These are phyloP conservation scores for Chrysoporthe puriensis DNA, from an alignment of 2,329 filamentous ascomycete genomes.

Conservation along the genomic window DNA sequence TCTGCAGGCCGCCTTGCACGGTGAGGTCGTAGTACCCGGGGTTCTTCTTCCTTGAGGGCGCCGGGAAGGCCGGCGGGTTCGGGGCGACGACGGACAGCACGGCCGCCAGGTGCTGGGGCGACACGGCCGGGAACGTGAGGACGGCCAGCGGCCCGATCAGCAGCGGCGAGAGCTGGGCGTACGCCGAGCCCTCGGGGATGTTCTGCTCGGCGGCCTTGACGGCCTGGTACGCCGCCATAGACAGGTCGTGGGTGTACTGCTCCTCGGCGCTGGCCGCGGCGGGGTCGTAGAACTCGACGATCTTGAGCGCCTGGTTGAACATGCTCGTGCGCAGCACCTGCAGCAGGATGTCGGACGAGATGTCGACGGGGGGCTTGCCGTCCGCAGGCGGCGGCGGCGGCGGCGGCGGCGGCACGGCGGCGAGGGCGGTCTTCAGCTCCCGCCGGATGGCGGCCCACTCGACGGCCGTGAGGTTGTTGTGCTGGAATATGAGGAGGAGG, in stretches of 20 bases:
- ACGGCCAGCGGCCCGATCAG: constrained; percentile 81
- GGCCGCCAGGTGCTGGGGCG: constrained; percentile 80
- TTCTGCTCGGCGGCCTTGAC: constrained; percentile 43
- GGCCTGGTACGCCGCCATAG: constrained; percentile 54
- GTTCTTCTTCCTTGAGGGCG: constrained; percentile 74
- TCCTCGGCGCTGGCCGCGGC: constrained; percentile 38
- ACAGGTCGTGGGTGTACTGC: constrained; percentile 57
- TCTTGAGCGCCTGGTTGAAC: constrained; percentile 79
- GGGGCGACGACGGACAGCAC: constrained; percentile 80
- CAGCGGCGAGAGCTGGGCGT: constrained; percentile 70
- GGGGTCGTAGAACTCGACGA: constrained; percentile 81
- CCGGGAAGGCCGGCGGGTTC: constrained; percentile 71
- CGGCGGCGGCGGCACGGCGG: constrained; percentile 43
- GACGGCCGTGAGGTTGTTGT: constrained; percentile 70
- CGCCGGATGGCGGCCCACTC: constrained; percentile 76
- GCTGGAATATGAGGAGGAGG: constrained; percentile 80
- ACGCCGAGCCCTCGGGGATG: constrained; percentile 45
- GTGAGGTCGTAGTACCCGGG: constrained; percentile 80
- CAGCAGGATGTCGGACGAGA: constrained; percentile 70
- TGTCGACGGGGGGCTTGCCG: constrained; percentile 42
- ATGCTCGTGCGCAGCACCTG: constrained; percentile 89
- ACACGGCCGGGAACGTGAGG: constrained; percentile 79
- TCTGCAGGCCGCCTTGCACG: constrained; percentile 82
- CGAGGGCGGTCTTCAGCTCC: constrained; percentile 60
- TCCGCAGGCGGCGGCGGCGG: constrained; percentile 32